These are phyloP conservation scores for Penicillium sp. DNA, from an alignment of 2,329 filamentous ascomycete species.

Conservation along the genomic window DNA sequence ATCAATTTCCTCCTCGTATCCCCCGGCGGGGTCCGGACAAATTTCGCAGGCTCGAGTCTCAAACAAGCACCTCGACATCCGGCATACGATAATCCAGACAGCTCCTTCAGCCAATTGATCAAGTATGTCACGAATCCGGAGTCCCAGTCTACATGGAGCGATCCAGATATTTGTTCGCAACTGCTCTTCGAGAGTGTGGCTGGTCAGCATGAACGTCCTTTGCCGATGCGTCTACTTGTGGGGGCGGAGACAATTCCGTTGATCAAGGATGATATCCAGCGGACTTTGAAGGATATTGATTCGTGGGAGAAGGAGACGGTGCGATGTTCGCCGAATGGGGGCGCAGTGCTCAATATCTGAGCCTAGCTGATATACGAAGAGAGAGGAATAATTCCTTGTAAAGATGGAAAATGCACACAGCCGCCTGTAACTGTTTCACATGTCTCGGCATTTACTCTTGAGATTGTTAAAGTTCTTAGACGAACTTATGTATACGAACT, in stretches of 20 bases:
- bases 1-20: constrained; percentile 36
- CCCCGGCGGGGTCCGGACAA: constrained; percentile 24
- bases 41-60: constrained; percentile 9
- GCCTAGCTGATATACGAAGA: not conserved
- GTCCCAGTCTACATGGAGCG: constrained; percentile 13
- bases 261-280: constrained; percentile 15
- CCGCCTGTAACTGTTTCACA: not conserved
- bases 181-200: constrained; percentile 18
- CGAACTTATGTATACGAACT: not conserved
- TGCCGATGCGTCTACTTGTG: constrained; percentile 17
- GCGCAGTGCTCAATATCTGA: not conserved
- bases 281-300: constrained; percentile 10
- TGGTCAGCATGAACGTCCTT: not conserved
- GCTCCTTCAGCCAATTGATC: constrained; percentile 11
- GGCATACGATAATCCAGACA: constrained; percentile 6
- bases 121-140: constrained; percentile 13
- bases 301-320: constrained; percentile 13
- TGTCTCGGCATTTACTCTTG: not conserved
- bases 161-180: constrained; percentile 18
- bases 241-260: constrained; percentile 16
- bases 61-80: constrained; percentile 4
- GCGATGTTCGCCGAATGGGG: constrained; percentile 8
- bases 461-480: not conserved
- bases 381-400: not conserved
- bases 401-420: not conserved